phyloP scores from a whole-genome alignment of 805 yeast genomes.

The Cyberlindnera mycetangii region DNA sequence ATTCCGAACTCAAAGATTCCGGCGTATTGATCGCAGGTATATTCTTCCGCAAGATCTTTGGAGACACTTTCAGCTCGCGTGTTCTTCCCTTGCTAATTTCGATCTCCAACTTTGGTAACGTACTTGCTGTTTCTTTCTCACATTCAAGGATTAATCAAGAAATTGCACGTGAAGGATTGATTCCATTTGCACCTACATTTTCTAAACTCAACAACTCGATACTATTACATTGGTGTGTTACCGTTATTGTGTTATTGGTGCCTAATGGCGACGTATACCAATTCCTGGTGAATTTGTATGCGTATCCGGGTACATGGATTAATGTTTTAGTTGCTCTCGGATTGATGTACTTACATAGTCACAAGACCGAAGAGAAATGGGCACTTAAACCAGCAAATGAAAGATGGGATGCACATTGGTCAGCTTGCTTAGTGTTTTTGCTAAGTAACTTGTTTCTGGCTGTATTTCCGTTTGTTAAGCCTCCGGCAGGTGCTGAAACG shows the following conservation, averaged over 20 bases:
- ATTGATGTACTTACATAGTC: conserved; percentile 46
- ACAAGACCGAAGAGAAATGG: conserved; percentile 40
- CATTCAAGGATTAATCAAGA: conserved; percentile 58
- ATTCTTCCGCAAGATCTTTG: conserved; percentile 56
- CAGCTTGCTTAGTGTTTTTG: conserved; percentile 37
- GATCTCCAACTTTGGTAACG: conserved; percentile 60
- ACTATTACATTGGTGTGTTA: conserved; percentile 52
- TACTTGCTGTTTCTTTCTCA: conserved; percentile 61
- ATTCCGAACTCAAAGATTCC: conserved; percentile 44
- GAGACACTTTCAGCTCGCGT: conserved; percentile 47
- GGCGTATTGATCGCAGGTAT: conserved; percentile 66
- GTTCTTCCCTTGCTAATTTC: conserved; percentile 57
- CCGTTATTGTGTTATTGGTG: conserved; percentile 48
- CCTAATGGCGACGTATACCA: conserved; percentile 65
- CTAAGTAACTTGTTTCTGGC: conserved; percentile 48
- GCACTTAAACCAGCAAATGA: conserved; percentile 26
- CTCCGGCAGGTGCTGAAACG: conserved; percentile 35
- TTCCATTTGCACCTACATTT: conserved; percentile 50
- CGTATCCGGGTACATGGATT: conserved; percentile 64
- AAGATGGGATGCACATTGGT: conserved; percentile 30
- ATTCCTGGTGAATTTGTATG: conserved; percentile 57
- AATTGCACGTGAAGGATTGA: conserved; percentile 45
- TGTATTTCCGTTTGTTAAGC: conserved; percentile 54
- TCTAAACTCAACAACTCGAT: conserved; percentile 45
- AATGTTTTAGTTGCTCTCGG: conserved; percentile 52